Evolutionary conservation across 2,329 filamentous ascomycete genomes (phyloP), one percentile per base, ranked within the genome.

Genomic region (Alternaria sp.): DNA sequence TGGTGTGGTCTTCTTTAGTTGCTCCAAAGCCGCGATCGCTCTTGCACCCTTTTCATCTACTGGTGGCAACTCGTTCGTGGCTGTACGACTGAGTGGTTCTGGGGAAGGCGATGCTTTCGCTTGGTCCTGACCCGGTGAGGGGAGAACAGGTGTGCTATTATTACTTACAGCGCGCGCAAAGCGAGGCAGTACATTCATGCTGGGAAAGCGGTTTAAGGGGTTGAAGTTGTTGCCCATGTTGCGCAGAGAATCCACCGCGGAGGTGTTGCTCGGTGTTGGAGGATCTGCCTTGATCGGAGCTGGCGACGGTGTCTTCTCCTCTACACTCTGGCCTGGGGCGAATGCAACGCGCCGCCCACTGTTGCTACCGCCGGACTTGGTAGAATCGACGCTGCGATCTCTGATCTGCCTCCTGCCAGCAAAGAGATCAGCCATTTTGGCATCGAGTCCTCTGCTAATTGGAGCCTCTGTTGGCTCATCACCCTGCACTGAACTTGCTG

Each of bases 191-290:
- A 90, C 86, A 59, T 87, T 87, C 76, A 96, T 93, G 32, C 89
- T 86, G 9, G 91, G 89, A 55, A 97, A 87, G 55, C 93, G 88
- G 47, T 89, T 92, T 77, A 97, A 90, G 4, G 93, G 93, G 72
- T 97, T 97, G 32, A 97, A 83, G 1, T 90, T 90, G 77, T 87
- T 96, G 40, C 93, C 90, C 64, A 97, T 86, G 76, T 87, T 95
- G 58, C 92, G 89, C 83, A 97, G 90, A 12, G 92, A 93, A 67
- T 96, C 93, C 2, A 96, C 87, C 12, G 91, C 89, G 4, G 90
- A 89, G 64, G 86, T 87, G 59, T 69, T 70, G 54, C 63, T 59
- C 13, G 61, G 60, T 11, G 69, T 65, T 15, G 74, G 62, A 23
- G 75, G 57, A 11, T 78, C 76, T 26, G 76, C 69, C 28, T 75